phyloP scores from a whole-genome alignment of 108 stramenopile species.

The Cyclotella sp. region DNA sequence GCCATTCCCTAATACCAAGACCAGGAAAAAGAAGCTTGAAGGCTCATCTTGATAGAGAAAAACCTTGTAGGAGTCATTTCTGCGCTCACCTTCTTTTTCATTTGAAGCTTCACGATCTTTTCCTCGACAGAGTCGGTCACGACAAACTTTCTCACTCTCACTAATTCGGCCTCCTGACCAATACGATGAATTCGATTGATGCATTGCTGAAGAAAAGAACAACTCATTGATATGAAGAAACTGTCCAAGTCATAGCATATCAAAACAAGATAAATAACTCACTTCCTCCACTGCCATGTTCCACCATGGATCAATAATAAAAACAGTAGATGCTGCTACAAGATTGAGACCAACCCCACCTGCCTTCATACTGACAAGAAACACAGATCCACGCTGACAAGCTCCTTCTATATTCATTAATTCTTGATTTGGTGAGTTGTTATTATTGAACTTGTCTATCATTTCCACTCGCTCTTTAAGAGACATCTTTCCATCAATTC shows the following conservation, averaged over 20 bases:
- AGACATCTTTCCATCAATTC: constrained; percentile 80
- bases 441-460: constrained; percentile 70
- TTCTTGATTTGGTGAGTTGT: constrained; percentile 7
- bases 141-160: constrained; percentile 84
- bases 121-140: constrained; percentile 83
- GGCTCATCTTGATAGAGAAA: neutral
- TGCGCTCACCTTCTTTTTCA: constrained; percentile 69
- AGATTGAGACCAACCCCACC: constrained; percentile 86
- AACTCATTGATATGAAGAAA: constrained; percentile 2
- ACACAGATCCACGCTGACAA: constrained; percentile 64
- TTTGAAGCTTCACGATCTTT: constrained; percentile 78
- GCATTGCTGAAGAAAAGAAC: constrained; percentile 17
- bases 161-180: constrained; percentile 75
- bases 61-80: neutral
- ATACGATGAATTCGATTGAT: constrained; percentile 86
- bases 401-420: neutral
- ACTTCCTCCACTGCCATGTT: constrained; percentile 82
- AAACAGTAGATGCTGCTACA: constrained; percentile 72
- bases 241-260: neutral
- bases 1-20: constrained; percentile 56
- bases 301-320: constrained; percentile 92
- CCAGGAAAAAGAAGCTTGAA: neutral
- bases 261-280: constrained; percentile 31
- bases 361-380: constrained; percentile 84
- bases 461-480: constrained; percentile 70